Percentiles rank a stretch among this genome's conserved stretches.
Conservation (phyloP, 352 stramenopile species). For the Pythium sp. region DNA sequence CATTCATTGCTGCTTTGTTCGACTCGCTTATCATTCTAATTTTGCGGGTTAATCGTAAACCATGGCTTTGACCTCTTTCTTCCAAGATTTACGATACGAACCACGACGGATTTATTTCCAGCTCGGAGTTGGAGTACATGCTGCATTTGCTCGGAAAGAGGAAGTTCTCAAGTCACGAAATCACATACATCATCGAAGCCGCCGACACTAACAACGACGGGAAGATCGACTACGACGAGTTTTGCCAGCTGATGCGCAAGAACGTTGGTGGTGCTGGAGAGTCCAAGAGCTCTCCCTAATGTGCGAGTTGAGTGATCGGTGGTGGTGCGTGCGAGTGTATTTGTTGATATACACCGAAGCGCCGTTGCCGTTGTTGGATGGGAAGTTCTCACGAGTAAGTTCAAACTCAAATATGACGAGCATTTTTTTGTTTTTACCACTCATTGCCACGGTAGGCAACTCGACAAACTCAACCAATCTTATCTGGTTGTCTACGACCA, state of each 20-base stretch:
- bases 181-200: constrained; percentile 55
- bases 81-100: constrained; percentile 67
- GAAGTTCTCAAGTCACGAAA: constrained; percentile 39
- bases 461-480: not conserved
- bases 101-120: constrained; percentile 69
- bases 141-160: constrained; percentile 58
- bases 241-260: constrained; percentile 59
- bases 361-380: not conserved
- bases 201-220: constrained; percentile 85
- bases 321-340: too few species aligned
- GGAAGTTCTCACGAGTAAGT: not conserved
- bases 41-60: not conserved
- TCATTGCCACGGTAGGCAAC: not conserved
- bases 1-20: not conserved
- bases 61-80: not conserved
- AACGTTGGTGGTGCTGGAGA: not conserved
- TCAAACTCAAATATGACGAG: not conserved
- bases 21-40: not conserved
- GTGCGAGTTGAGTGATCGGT: not conserved
- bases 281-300: constrained; percentile 1
- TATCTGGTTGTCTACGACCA: not conserved
- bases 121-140: constrained; percentile 58
- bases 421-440: constrained; percentile 5
- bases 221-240: constrained; percentile 87
- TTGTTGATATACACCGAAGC: too few species aligned